These are phyloP conservation scores for Entophlyctis luteolus DNA, from an alignment of 192 early-diverging fungal genomes.

Conservation along the genomic window DNA sequence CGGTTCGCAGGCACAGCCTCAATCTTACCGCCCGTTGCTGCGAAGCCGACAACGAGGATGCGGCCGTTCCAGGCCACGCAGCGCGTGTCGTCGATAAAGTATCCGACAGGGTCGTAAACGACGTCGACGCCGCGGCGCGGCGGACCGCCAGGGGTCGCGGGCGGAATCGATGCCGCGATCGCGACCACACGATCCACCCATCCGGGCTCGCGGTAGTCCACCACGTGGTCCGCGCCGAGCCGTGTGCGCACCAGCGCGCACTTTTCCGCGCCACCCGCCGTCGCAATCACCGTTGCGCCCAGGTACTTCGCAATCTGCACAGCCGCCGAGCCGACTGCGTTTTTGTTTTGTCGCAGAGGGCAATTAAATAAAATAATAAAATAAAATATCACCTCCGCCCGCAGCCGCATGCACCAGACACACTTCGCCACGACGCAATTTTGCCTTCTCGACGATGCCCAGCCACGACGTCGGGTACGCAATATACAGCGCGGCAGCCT, in stretches of 20 bases:
- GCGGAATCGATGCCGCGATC: constrained; percentile 44
- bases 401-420: constrained; percentile 36
- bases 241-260: constrained; percentile 51
- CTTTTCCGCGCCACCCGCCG: constrained; percentile 69
- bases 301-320: constrained; percentile 75
- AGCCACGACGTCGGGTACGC: constrained; percentile 81
- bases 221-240: constrained; percentile 68
- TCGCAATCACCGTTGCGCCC: constrained; percentile 69
- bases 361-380: neutral
- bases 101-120: constrained; percentile 78
- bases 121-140: constrained; percentile 54
- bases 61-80: constrained; percentile 76
- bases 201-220: constrained; percentile 71
- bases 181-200: constrained; percentile 64
- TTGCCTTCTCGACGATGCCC: constrained; percentile 65
- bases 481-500: constrained; percentile 73
- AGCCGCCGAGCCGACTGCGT: constrained; percentile 35
- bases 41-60: constrained; percentile 80
- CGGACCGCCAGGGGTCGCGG: no score
- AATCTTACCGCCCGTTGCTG: constrained; percentile 43
- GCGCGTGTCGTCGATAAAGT: constrained; percentile 26
- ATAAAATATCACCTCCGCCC: constrained; percentile 60
- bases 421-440: constrained; percentile 45
- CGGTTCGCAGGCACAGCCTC: constrained; percentile 78
- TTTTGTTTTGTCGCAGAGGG: neutral